Percentiles rank a stretch among this genome's conserved stretches.
phyloP scores from a whole-genome alignment of 1,284 basidiomycete species.

The Phenoliferia sp. region DNA sequence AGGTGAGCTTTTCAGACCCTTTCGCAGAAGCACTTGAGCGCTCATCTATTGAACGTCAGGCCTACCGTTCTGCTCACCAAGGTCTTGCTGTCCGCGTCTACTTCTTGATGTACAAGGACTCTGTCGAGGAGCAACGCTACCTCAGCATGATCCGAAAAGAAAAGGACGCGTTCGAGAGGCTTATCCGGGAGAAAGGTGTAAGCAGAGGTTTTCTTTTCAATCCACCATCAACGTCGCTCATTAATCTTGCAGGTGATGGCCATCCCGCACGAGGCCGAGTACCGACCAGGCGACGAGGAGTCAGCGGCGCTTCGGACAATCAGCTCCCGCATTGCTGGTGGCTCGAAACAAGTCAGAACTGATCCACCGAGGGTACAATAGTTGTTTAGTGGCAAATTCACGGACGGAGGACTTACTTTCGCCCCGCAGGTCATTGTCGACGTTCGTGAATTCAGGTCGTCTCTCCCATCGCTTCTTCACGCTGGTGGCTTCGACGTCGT shows the following conservation, averaged over 20 bases:
- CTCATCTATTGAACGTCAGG: conserved; percentile 52
- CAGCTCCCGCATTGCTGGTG: conserved; percentile 81
- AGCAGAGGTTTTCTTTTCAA: conserved; percentile 40
- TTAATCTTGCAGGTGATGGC: conserved; percentile 66
- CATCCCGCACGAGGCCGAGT: conserved; percentile 77
- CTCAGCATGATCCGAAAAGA: conserved; percentile 81
- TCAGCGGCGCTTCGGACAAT: conserved; percentile 61
- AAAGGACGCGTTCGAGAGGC: conserved; percentile 87
- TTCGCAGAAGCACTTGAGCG: neutral
- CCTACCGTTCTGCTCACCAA: conserved; percentile 74
- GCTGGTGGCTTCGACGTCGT: conserved; percentile 74
- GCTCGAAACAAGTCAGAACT: conserved; percentile 58
- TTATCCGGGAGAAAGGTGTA: conserved; percentile 88
- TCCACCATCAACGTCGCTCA: neutral
- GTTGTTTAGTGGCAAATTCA: neutral
- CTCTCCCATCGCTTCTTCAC: conserved; percentile 84
- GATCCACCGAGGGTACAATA: conserved; percentile 62
- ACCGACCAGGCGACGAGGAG: conserved; percentile 47
- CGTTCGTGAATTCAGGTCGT: conserved; percentile 92
- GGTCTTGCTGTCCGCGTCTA: conserved; percentile 84
- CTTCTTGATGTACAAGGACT: conserved; percentile 87
- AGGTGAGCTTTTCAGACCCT: conserved; percentile 53
- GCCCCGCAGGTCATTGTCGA: conserved; percentile 78
- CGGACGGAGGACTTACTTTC: neutral
- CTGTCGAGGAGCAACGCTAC: conserved; percentile 93